A percentile compares a stretch with the other conserved stretches of the same genome.
Evolutionary conservation across 2,329 filamentous ascomycete genomes (phyloP).

Genomic region (Microcyclospora pomicola): DNA sequence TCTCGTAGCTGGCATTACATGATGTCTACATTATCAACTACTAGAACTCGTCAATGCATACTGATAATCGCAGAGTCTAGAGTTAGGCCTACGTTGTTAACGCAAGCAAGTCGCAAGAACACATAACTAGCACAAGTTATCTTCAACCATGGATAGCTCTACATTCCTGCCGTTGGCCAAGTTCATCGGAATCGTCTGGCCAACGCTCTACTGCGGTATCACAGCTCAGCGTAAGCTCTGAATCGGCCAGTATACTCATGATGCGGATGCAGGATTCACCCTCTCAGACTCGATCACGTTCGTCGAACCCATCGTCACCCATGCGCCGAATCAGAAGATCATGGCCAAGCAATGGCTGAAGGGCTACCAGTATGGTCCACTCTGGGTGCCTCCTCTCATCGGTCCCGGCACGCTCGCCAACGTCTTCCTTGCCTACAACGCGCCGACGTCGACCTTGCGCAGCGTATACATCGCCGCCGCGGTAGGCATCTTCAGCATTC

Average conservation of each 20-base stretch:
- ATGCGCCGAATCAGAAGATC: conserved; percentile 20
- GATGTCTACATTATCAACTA: too few species aligned
- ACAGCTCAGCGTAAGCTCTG: conserved; percentile 11
- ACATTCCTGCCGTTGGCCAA: conserved; percentile 3
- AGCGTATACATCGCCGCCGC: conserved; percentile 15
- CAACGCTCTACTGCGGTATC: conserved; percentile 12
- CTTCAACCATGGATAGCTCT: too few species aligned
- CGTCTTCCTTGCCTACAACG: conserved; percentile 12
- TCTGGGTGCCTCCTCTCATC: conserved; percentile 25
- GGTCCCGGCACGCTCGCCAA: conserved; percentile 22
- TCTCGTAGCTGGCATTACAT: too few species aligned
- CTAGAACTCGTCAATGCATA: too few species aligned
- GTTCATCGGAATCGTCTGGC: conserved; percentile 14
- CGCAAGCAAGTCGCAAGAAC: too few species aligned
- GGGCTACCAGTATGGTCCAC: conserved; percentile 24
- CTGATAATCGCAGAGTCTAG: too few species aligned
- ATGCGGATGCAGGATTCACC: conserved; percentile 8
- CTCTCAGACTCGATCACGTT: conserved; percentile 22
- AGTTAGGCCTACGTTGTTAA: too few species aligned
- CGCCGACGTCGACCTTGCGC: not conserved
- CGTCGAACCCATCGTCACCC: conserved; percentile 21
- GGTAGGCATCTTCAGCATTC: conserved; percentile 19
- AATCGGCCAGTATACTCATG: not conserved
- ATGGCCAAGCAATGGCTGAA: conserved; percentile 28
- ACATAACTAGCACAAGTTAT: too few species aligned